Base-by-base conservation (phyloP, 2,329 filamentous ascomycete species). In the Annulohypoxylon truncatum region DNA sequence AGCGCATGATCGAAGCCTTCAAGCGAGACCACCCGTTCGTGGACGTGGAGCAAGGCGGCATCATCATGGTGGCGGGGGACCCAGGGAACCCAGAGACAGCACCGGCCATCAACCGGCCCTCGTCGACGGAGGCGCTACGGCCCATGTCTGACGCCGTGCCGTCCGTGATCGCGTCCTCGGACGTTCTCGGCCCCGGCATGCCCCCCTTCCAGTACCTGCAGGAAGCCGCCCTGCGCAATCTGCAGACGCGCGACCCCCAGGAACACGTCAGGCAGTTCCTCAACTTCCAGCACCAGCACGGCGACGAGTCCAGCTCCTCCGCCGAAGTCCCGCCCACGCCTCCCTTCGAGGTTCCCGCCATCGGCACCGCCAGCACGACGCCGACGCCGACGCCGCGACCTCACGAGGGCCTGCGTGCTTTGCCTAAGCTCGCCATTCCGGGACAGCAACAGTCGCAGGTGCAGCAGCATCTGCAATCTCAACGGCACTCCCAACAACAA, bases 231-330 rank as follows among this genome's bases (percentile, higher is more conserved):
- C 88, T 97, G 13, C 88, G 89, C 62, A 88, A 85, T 67, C 77
- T 97, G 29, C 85, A 91, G 75, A 83, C 84, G 15, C 87, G 91
- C 56, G 94, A 97, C 75, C 92, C 94, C 4, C 94, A 96, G 78
- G 94, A 97, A 80, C 97, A 95, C 72, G 93, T 98, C 33, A 90
- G 92, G 75, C 93, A 97, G 71, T 98, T 97, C 79, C 86, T 98
- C 56, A 88, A 88, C 75, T 94, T 97, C 77, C 95, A 98, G 77
- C 90, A 77, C 76, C 84, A 87, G 59, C 67, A 78, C 22, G 71
- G 72, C 33, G 67, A 60, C 22, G 72, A 71, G 44, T 71, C 71
- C 38, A 71, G 78, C 77, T 74, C 79, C 77, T 74, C 79, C 22
- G 82, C 82, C 66, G 86, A 90, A 56, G 85, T 91, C n/a, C 87